These are phyloP conservation scores for Clathrospora elynae DNA, from an alignment of 2,329 filamentous ascomycete species.

Conservation along the genomic window DNA sequence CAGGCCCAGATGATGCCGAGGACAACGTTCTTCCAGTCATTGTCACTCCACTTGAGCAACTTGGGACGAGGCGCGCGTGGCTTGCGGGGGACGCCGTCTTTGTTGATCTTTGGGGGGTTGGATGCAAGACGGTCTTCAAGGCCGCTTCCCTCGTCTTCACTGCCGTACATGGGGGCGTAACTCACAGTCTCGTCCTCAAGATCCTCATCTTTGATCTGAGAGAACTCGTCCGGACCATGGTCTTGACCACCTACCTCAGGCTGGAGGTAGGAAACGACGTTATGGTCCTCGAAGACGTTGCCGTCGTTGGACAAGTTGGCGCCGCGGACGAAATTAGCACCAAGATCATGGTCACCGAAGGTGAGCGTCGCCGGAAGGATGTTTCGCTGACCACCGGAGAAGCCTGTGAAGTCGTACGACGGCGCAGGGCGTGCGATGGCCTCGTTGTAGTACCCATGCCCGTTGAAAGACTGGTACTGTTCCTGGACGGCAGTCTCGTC, in stretches of 20 bases:
- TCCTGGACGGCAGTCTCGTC: too few species aligned
- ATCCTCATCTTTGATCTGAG: constrained; percentile 1
- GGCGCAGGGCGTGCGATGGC: too few species aligned
- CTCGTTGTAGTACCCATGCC: too few species aligned
- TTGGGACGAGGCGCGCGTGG: constrained; percentile 36
- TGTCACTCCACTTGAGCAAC: constrained; percentile 39
- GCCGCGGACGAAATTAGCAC: too few species aligned
- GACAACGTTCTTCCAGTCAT: constrained; percentile 35
- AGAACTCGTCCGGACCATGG: neutral
- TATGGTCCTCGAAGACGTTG: too few species aligned
- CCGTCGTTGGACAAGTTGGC: too few species aligned
- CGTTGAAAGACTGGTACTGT: too few species aligned
- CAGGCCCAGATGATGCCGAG: constrained; percentile 41
- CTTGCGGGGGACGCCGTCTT: constrained; percentile 37
- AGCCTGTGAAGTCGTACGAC: too few species aligned
- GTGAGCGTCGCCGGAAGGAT: too few species aligned
- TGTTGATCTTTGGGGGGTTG: constrained; percentile 35
- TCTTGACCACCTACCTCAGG: neutral
- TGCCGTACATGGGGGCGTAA: constrained; percentile 16
- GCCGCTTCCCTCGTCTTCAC: constrained; percentile 22
- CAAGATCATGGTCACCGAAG: too few species aligned
- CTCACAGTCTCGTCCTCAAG: constrained; percentile 12
- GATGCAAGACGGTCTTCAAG: constrained; percentile 14
- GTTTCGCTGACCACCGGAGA: too few species aligned
- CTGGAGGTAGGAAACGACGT: too few species aligned